Base-by-base conservation (phyloP, 805 yeast genomes). In the Schwanniomyces polymorphus region DNA sequence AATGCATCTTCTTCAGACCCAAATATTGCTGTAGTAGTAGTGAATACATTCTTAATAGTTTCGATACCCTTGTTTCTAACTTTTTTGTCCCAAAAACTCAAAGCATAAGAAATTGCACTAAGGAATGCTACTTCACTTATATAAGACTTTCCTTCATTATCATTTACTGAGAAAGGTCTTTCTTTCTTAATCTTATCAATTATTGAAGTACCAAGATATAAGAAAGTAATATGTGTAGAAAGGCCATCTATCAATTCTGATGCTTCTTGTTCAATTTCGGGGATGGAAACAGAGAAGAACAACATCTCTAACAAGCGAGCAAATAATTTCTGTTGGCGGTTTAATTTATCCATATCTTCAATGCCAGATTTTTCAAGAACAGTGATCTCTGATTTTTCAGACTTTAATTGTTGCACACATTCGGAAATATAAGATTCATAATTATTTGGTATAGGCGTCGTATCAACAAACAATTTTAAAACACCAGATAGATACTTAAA, bases 191-290 rank as follows among this genome's bases (percentile, higher is more conserved):
- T 69, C 52, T 85, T 84, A 42, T 86, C 88, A 14, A 82, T 69
- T 40, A 90, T 76, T 0, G 88, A 84, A 35, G 85, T 84, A 14
- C 91, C 88, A 39, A 91, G 76, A 53, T 91, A 88, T 7, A 90
- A 70, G 48, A 94, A 69, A 8, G 91, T 84, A 51, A 88, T 84
- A 62, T 94, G 98, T 45, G 83, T 85, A 25, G 92, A 80, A 7
- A 92, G 63, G 42, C 88, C 82, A 42, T 78, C 76, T 26, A 91
- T 76, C 45, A 91, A 69, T 5, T 50, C 60, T 23, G 70, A 64
- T 0, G 97, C 95, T 34, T 88, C 90, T 0, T 81, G 86, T 45
- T 76, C 76, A 8, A 88, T 70, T 44, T 87, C 94, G 0, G 84
- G 84, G 37, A 91, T 76, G 0, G 95, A 86, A 2, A 86, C 81